Conservation (phyloP, 1,139 yeast genomes). For the Entelexis paramagnoliae region DNA sequence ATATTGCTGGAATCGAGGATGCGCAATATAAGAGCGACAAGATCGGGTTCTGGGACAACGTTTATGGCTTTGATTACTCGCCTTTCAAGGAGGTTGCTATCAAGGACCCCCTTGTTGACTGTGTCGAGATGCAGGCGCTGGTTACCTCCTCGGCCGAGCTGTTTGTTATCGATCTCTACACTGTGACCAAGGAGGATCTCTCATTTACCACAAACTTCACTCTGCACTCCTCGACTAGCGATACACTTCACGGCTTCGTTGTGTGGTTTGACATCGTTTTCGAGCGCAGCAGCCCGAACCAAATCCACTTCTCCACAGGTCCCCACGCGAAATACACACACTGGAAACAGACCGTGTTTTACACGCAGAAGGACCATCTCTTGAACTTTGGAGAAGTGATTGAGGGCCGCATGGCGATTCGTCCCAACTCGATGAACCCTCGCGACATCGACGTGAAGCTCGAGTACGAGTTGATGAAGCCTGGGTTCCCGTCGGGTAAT, state of each 20-base stretch:
- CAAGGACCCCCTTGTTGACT: constrained; percentile 91
- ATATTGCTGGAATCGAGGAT: constrained; percentile 90
- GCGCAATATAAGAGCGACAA: constrained; percentile 88
- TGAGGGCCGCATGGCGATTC: constrained; percentile 58
- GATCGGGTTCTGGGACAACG: constrained; percentile 91
- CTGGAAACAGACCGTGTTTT: constrained; percentile 97
- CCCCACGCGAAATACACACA: constrained; percentile 40
- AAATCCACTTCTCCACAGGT: constrained; percentile 38
- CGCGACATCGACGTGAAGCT: constrained; percentile 47
- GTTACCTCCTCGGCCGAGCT: constrained; percentile 60
- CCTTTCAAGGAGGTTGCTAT: constrained; percentile 63
- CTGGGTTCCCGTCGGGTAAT: constrained; percentile 1
- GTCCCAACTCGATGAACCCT: constrained; percentile 70
- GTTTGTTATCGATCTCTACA: constrained; percentile 79
- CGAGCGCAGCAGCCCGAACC: constrained; percentile 39
- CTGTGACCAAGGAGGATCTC: constrained; percentile 72
- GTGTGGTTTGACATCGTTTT: constrained; percentile 94
- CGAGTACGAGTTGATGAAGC: constrained; percentile 29
- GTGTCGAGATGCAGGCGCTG: constrained; percentile 72
- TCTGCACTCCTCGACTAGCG: constrained; percentile 65
- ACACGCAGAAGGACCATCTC: constrained; percentile 71
- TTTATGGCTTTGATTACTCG: constrained; percentile 90
- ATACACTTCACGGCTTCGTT: constrained; percentile 75
- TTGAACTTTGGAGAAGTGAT: constrained; percentile 67
- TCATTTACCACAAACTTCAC: constrained; percentile 61